phyloP scores from a whole-genome alignment of 805 yeast species.

The Wickerhamomyces sydowiorum region DNA sequence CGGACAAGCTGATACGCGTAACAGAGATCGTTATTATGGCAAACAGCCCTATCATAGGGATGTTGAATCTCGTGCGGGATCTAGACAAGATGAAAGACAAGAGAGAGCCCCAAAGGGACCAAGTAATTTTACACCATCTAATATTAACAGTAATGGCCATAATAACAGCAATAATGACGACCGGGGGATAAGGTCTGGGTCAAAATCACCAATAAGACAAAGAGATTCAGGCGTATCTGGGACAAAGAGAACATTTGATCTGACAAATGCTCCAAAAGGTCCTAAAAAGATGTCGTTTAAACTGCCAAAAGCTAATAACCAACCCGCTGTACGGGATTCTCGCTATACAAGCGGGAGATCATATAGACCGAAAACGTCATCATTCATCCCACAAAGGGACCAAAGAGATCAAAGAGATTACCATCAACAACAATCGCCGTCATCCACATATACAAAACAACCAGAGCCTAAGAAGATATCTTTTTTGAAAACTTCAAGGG shows the following conservation, averaged over 20 bases:
- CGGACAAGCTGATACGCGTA: not conserved
- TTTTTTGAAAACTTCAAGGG: constrained; percentile 17
- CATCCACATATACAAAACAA: not conserved
- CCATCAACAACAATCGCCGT: not conserved
- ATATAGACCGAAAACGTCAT: constrained; percentile 1
- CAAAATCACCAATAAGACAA: not conserved
- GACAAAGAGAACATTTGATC: constrained; percentile 1
- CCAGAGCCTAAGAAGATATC: constrained; percentile 6
- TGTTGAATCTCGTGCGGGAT: too few relatives aligned
- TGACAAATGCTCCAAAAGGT: constrained; percentile 10
- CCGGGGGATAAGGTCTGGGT: not conserved
- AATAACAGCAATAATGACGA: not conserved
- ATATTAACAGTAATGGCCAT: not conserved
- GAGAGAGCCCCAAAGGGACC: too few relatives aligned
- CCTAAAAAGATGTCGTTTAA: constrained; percentile 16
- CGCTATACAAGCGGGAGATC: not conserved
- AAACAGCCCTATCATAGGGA: too few relatives aligned
- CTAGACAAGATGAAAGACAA: too few relatives aligned
- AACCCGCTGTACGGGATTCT: not conserved
- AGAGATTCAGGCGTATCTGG: not conserved
- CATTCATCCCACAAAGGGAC: not conserved
- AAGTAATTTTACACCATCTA: too few relatives aligned
- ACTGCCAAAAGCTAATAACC: constrained; percentile 8
- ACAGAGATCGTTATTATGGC: not conserved
- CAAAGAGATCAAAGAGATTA: not conserved